Evolutionary conservation across 345 rosid species (phyloP), one percentile per base, ranked within the genome.

Genomic region (Noccaea caerulescens): DNA sequence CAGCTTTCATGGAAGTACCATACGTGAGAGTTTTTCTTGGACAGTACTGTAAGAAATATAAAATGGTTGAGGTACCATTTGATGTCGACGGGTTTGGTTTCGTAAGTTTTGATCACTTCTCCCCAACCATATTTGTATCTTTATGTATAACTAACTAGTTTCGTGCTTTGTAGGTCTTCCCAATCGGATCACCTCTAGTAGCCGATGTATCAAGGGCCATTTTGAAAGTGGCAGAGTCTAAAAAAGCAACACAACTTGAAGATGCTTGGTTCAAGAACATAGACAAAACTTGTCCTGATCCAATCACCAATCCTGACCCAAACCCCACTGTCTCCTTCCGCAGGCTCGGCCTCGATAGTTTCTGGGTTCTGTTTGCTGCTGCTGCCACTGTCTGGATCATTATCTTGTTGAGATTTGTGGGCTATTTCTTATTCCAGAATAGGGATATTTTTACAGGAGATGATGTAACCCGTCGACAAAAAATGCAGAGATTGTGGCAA

Each of bases 151-250:
- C 18, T 16, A 16, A 16, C 18, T 16, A 16, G 18, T 16, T 16
- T 16, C 18, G 18, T 44, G 44, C 9, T 30, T 2, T 68, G 14
- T 10, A 81, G 87, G 83, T 50, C 37, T 84, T 84, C 14, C 85
- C 85, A 1, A 66, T 34, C 18, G 75, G 80, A 23, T 84, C 85
- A 7, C 83, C 80, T 57, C 82, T 84, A 16, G 83, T 75, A 1
- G 59, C 72, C 12, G 82, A 83, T 41, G 46, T 83, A 4, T 83
- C 83, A 1, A 83, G 76, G 64, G 87, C 80, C 13, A 66, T 81
- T 46, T 41, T 83, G 7, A 57, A 60, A 38, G 80, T 83, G 38
- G 79, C 55, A 8, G 80, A 81, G 53, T 73, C 81, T 7, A 72
- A 56, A 1, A 68, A 49, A 42, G 71, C 76, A 57, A 60, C 54